Percentiles rank a stretch among this genome's conserved stretches.
These are phyloP conservation scores for Aphanomyces stellatus DNA, from an alignment of 352 stramenopile species.

Conservation along the genomic window DNA sequence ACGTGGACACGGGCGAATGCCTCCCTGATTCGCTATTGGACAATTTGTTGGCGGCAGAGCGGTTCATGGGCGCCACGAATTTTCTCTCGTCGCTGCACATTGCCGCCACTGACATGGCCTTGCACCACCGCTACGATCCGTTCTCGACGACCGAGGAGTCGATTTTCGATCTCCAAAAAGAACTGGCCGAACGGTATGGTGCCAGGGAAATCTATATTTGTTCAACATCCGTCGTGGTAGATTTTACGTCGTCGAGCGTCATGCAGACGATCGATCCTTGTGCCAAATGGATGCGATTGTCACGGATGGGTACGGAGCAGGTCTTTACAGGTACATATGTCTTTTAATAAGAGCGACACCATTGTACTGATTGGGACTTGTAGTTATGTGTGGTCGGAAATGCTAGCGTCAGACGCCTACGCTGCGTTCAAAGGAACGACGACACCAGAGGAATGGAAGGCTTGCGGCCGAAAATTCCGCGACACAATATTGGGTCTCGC, in stretches of 20 bases:
- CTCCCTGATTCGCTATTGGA: slow-evolving; percentile 92
- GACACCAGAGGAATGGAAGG: neutral
- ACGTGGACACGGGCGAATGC: slow-evolving; percentile 82
- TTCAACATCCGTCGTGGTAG: neutral
- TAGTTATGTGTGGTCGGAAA: slow-evolving; percentile 97
- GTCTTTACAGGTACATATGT: slow-evolving; percentile 96
- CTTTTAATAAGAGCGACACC: no score
- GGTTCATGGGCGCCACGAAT: slow-evolving; percentile 91
- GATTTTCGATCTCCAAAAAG: no score
- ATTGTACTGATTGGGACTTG: no score
- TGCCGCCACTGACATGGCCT: neutral
- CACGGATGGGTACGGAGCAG: slow-evolving; percentile 93
- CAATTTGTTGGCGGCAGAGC: slow-evolving; percentile 92
- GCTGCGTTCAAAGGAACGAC: slow-evolving; percentile 92
- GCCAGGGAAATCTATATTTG: no score
- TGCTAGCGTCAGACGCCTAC: slow-evolving; percentile 96
- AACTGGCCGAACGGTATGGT: no score
- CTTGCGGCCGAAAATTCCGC: neutral
- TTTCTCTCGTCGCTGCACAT: neutral
- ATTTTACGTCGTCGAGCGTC: slow-evolving; percentile 80
- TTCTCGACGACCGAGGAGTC: no score
- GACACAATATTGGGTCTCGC: no score
- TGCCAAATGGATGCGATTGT: slow-evolving; percentile 98
- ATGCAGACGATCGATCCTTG: slow-evolving; percentile 93
- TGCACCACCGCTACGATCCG: neutral